Conservation (phyloP, 2,329 filamentous ascomycete species). For the Emergomyces orientalis region DNA sequence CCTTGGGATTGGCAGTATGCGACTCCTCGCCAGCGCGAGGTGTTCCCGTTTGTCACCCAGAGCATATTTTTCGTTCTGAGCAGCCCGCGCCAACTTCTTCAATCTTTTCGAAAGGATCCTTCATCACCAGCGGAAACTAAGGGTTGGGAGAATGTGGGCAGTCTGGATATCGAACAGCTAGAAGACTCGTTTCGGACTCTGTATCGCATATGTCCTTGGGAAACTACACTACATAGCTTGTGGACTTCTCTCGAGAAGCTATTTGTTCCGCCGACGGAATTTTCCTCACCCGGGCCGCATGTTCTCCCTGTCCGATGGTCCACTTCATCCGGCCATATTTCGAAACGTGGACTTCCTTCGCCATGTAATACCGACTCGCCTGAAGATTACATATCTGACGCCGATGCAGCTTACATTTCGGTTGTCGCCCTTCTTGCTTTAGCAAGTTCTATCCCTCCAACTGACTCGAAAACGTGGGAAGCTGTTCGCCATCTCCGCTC, state of each 20-base stretch:
- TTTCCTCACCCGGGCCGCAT: slow-evolving; percentile 19
- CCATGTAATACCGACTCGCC: neutral
- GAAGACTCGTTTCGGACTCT: slow-evolving; percentile 29
- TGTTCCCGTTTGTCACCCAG: slow-evolving; percentile 36
- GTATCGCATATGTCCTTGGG: slow-evolving; percentile 32
- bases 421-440: slow-evolving; percentile 33
- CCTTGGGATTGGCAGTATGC: slow-evolving; percentile 32
- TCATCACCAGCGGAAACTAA: neutral
- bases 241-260: slow-evolving; percentile 34
- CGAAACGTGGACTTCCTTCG: slow-evolving; percentile 5
- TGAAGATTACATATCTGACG: slow-evolving; percentile 30
- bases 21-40: slow-evolving; percentile 29
- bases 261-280: slow-evolving; percentile 32
- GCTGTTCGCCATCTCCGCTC: slow-evolving; percentile 36
- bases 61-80: slow-evolving; percentile 38
- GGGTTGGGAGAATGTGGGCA: slow-evolving; percentile 9
- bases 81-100: slow-evolving; percentile 31
- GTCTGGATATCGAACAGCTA: slow-evolving; percentile 21
- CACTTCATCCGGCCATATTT: slow-evolving; percentile 15
- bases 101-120: slow-evolving; percentile 29
- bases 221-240: slow-evolving; percentile 34
- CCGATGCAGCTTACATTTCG: slow-evolving; percentile 32
- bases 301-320: slow-evolving; percentile 20
- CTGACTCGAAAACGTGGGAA: slow-evolving; percentile 31
- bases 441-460: slow-evolving; percentile 29